These are phyloP conservation scores for Jackrogersella multiformis DNA, from an alignment of 495 filamentous ascomycete species.

Conservation along the genomic window DNA sequence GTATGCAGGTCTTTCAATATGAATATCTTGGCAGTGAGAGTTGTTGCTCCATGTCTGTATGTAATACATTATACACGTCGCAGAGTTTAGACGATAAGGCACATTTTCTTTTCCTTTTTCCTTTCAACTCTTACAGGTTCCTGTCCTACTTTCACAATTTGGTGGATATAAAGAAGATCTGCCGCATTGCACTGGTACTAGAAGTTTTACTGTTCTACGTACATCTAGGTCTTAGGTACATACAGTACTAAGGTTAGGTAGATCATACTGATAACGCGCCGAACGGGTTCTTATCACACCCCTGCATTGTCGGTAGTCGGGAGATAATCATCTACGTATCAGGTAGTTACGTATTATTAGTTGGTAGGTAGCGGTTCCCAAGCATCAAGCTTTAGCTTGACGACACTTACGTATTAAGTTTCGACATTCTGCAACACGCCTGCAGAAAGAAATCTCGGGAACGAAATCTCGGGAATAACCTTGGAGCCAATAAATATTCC, in stretches of 20 bases:
- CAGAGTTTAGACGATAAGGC: conserved; percentile 14
- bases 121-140: background rate
- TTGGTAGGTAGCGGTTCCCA: no score
- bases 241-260: background rate
- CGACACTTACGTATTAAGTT: conserved; percentile 15
- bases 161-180: background rate
- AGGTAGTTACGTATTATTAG: no score
- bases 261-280: conserved; percentile 2
- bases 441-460: background rate
- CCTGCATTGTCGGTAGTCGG: background rate
- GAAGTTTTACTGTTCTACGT: background rate
- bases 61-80: conserved; percentile 33
- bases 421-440: conserved; percentile 10
- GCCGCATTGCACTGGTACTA: background rate
- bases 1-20: conserved; percentile 24
- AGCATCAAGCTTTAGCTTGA: conserved; percentile 9
- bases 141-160: background rate
- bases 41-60: conserved; percentile 19
- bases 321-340: background rate
- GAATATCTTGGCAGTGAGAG: conserved; percentile 15
- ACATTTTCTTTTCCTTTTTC: conserved; percentile 2
- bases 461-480: conserved; percentile 1
- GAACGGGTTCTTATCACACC: conserved; percentile 1
- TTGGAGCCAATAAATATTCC: background rate
- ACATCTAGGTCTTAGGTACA: background rate